Evolutionary conservation across 2,329 filamentous ascomycete genomes (phyloP), one percentile per base, ranked within the genome.

Genomic region (Fusarium buharicum): DNA sequence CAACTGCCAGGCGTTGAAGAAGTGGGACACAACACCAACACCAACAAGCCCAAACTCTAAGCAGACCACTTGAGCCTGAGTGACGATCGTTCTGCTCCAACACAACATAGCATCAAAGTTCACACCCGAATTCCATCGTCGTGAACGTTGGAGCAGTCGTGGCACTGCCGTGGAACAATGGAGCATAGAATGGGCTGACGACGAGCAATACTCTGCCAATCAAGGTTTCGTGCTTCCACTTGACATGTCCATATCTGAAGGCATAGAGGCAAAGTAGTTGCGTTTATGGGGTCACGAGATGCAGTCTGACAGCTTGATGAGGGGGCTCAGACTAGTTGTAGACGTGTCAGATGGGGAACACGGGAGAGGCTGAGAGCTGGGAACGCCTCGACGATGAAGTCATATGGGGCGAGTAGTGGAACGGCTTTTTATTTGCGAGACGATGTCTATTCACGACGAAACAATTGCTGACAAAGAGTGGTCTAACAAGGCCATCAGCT

Each of bases 321-420:
- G 43, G 36, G 45, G 39, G 47, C 30, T 36, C 22, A 37, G 16
- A 33, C 18, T 38, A 52, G 55, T 60, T 48, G 40, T 28, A 60
- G 55, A 55, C 41, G 41, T 59, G 62, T 51, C 56, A 39, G 51
- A 64, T 50, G 61, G 47, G 38, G 56, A 59, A 59, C 40, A 48
- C 55, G 48, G 56, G 56, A 54, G 56, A 59, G 56, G 56, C 55
- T 59, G 55, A 59, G 52, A 50, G 31, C 43, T 30, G 48, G 27
- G 33, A 59, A 24, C 31, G 28, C 34, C 56, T 59, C 17, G 16
- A 59, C 16, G 38, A 43, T 59, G 55, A 59, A 59, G 56, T 59
- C 55, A 59, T 59, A 59, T 55, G 41, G 48, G 31, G 41, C 30
- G 49, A 59, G 40, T 53, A 44, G 56, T 59, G 56, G 55, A 60